Base-by-base conservation (phyloP, 2,329 filamentous ascomycete species). In the Aspergillus viridinutans region DNA sequence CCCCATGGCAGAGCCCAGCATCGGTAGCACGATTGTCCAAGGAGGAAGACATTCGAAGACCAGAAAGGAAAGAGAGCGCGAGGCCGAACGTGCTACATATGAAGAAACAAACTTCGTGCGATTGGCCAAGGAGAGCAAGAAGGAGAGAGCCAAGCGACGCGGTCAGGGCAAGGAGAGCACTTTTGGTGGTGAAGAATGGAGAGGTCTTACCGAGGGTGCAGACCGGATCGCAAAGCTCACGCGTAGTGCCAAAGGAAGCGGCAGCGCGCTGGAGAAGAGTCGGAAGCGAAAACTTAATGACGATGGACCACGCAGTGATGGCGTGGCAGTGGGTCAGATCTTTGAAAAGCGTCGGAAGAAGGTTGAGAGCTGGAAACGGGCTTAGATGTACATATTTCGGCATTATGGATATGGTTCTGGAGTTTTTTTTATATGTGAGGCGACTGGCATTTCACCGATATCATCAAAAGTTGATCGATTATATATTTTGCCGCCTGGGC, bases 111-210 rank as follows among this genome's bases (percentile, higher is more conserved):
- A 99, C 77, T 93, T 97, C 69, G 85, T 90, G 17, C 90, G 94
- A 64, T 79, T 99, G 67, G 92, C 93, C 12, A 88, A 86, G 67
- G 85, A 90, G 73, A 90, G 86, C 76, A 97, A 96, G 82, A 96
- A 96, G 78, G 92, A 96, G 4, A 78, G 80, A 57, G 83, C 85
- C 50, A 88, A 89, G 78, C 85, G 83, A 72, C 73, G 74, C 20
- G 71, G 74, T 40, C 72, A 73, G 38, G 70, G 73, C 35, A 67
- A 67, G 56, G 75, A 79, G 71, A 78, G 67, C 76, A 86, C 81
- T 74, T 97, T 90, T 76, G 93, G 93, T 60, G 94, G 94, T 52
- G 94, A 97, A 76, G 94, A 97, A 71, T 97, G 92, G 90, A 85
- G 88, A 61, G 87, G 89, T 26, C 78, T 99, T 48, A 90, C 90